Evolutionary conservation across 352 stramenopile genomes (phyloP), one percentile per base, ranked within the genome.

Genomic region (Phytophthora lateralis): DNA sequence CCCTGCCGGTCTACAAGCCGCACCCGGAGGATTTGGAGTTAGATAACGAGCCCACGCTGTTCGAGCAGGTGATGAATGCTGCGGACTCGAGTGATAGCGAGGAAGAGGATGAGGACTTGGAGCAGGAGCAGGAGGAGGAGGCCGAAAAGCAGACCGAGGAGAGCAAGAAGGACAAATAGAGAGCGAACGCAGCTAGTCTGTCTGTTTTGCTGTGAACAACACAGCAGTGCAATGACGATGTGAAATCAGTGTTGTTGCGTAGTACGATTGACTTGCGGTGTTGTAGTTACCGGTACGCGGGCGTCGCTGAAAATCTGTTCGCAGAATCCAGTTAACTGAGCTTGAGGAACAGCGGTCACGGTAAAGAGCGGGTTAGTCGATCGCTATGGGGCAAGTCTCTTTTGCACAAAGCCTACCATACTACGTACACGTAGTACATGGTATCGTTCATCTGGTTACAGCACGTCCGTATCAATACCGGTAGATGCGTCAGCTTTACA

Each of bases 21-120:
- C 98, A 99, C 69, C 95, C 95, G 42, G 98, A 99, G 56, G 98
- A 99, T 84, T 80, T 98, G 62, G 96, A 98, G 68, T 88, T 99
- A 72, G 97, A 99, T 84, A 98, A 99, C 65, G 98, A 99, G 73
- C 97, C 98, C 17, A 99, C 97, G 34, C 78, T 99, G 60, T 99
- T 99, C 71, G 97, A 99, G 77, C 96, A 99, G 76, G 97, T 96
- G 51, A 96, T 95, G 85, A 92, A 93, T 56, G 76, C 78, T 24
- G 82, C 69, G 47, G 87, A 95, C 71, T 91, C 82, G 59, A 94
- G 83, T 78, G 85, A 94, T 85, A 92, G 82, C 70, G 85, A 93
- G 70, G 85, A 91, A 38, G 87, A 94, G 58, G 78, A 89, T 53
- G 78, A 89, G 47, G 79, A 89, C 48, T 59, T 73, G 53, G 63